These are phyloP conservation scores for Acacia pycnantha DNA, from an alignment of 331 rosid species.

Conservation along the genomic window DNA sequence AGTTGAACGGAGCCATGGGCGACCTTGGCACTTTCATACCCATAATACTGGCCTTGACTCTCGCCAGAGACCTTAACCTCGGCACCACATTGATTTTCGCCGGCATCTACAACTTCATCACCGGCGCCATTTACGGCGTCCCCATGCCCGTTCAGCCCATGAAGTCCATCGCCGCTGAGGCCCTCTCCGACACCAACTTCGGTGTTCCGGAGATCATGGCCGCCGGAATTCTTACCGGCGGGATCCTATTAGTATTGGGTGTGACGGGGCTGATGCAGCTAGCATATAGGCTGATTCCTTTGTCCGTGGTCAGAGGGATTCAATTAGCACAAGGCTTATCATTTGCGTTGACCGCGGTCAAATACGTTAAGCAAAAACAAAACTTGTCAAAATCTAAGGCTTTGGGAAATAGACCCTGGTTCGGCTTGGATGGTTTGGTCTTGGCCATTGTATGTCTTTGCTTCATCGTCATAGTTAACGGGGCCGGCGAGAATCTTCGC, in stretches of 20 bases:
- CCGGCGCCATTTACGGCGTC: conserved; percentile 82
- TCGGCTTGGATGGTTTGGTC: conserved; percentile 78
- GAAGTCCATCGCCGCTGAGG: conserved; percentile 82
- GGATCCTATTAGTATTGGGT: conserved; percentile 50
- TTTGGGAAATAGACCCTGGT: conserved; percentile 45
- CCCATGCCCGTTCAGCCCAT: conserved; percentile 99
- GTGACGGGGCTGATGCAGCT: conserved; percentile 70
- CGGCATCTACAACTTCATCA: conserved; percentile 69
- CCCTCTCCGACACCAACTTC: conserved; percentile 53
- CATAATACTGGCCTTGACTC: conserved; percentile 68
- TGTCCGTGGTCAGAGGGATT: conserved; percentile 71
- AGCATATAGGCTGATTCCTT: conserved; percentile 60
- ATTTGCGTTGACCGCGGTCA: conserved; percentile 70
- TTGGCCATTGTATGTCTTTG: conserved; percentile 55
- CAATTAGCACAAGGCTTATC: conserved; percentile 90
- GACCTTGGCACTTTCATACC: conserved; percentile 92
- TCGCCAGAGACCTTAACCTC: conserved; percentile 60
- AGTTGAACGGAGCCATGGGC: conserved; percentile 85
- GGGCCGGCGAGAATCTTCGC: conserved; percentile 53
- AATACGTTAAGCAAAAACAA: conserved; percentile 59
- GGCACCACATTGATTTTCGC: conserved; percentile 88
- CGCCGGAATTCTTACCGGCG: conserved; percentile 77
- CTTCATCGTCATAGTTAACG: conserved; percentile 65
- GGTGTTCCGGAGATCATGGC: conserved; percentile 85
- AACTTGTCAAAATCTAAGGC: conserved; percentile 64